Percentiles rank a stretch among this genome's conserved stretches.
These are phyloP conservation scores for Crithidia acanthocephali DNA, from an alignment of 208 protist species.

Conservation along the genomic window DNA sequence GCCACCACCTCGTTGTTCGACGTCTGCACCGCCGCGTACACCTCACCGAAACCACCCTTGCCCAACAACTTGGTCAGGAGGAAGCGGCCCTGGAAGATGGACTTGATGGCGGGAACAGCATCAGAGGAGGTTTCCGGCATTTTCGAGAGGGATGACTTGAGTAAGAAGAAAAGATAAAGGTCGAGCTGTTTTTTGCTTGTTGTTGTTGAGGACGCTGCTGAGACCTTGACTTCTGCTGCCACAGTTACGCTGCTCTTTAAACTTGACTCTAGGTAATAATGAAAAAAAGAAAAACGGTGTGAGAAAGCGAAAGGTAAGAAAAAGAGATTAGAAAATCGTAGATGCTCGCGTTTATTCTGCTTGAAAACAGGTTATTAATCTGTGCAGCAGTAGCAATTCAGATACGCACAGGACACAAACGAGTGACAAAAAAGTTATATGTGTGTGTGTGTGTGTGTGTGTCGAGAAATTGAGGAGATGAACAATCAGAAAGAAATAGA, in stretches of 20 bases:
- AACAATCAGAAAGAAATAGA: no score
- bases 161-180: background rate
- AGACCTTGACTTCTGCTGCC: no score
- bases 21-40: slow-evolving; percentile 89
- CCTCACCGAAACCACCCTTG: slow-evolving; percentile 98
- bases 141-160: background rate
- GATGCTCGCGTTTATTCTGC: background rate
- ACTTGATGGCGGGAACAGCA: slow-evolving; percentile 27
- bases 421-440: no score
- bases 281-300: background rate
- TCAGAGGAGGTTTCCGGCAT: slow-evolving; percentile 36
- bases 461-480: no score
- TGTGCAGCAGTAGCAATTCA: background rate
- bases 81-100: slow-evolving; percentile 77
- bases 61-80: slow-evolving; percentile 89
- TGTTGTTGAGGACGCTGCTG: no score
- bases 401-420: no score
- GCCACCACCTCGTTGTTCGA: slow-evolving; percentile 65
- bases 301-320: background rate
- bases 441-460: no score
- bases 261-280: background rate
- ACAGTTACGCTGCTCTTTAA: no score
- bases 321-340: background rate
- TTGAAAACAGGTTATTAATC: background rate
- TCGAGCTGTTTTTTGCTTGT: background rate